A percentile compares a stretch with the other conserved stretches of the same genome.
Conservation (phyloP, 1,139 yeast species). For the Geotrichum reessii region DNA sequence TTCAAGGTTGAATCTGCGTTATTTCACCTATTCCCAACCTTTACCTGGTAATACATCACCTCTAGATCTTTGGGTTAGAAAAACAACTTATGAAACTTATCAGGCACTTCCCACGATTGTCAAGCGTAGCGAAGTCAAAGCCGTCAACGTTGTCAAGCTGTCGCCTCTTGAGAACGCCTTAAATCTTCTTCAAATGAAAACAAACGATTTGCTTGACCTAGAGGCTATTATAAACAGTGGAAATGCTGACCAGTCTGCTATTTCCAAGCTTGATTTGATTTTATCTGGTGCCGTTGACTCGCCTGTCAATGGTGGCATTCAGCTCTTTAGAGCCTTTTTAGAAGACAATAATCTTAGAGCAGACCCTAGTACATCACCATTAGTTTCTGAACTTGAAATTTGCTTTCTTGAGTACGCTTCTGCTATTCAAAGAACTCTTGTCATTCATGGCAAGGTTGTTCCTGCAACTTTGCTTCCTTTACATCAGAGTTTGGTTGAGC, state of each 20-base stretch:
- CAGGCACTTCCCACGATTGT: slow-evolving; percentile 82
- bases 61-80: slow-evolving; percentile 82
- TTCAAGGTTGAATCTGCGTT: slow-evolving; percentile 53
- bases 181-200: slow-evolving; percentile 58
- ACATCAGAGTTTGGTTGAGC: slow-evolving; percentile 58
- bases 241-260: slow-evolving; percentile 44
- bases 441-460: slow-evolving; percentile 63
- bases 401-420: slow-evolving; percentile 68
- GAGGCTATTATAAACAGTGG: slow-evolving; percentile 54
- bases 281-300: slow-evolving; percentile 86
- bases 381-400: slow-evolving; percentile 47
- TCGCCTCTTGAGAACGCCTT: slow-evolving; percentile 83
- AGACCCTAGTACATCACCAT: slow-evolving; percentile 36
- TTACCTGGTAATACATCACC: slow-evolving; percentile 71
- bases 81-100: slow-evolving; percentile 67
- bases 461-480: slow-evolving; percentile 52
- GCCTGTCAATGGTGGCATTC: slow-evolving; percentile 90
- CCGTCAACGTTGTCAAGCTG: slow-evolving; percentile 47
- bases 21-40: slow-evolving; percentile 63
- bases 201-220: slow-evolving; percentile 62
- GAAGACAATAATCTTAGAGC: slow-evolving; percentile 38
- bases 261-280: slow-evolving; percentile 60
- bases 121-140: slow-evolving; percentile 71
- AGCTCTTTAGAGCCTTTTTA: slow-evolving; percentile 71
- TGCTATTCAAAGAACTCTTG: slow-evolving; percentile 59